Conservation (phyloP, 768 basidiomycete species). For the Rossbeevera mucosa region DNA sequence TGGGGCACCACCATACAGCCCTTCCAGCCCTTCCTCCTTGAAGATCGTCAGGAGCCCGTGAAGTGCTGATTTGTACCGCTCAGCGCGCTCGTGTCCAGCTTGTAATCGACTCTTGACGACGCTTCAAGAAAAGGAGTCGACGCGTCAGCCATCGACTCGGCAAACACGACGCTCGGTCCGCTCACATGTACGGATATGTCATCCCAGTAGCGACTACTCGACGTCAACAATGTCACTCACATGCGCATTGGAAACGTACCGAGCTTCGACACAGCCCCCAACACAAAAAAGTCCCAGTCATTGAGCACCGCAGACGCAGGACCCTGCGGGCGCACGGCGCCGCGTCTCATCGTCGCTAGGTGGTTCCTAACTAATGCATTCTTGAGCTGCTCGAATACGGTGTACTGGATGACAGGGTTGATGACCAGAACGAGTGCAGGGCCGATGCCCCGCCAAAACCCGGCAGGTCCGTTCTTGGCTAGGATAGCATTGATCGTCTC, state of each 20-base stretch:
- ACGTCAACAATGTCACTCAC: neutral
- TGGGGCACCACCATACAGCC: slow-evolving; percentile 81
- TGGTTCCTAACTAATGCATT: slow-evolving; percentile 68
- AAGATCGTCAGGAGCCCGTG: slow-evolving; percentile 78
- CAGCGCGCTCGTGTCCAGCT: slow-evolving; percentile 63
- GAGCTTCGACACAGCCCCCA: slow-evolving; percentile 93
- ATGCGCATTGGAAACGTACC: slow-evolving; percentile 36
- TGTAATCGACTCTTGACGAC: slow-evolving; percentile 79
- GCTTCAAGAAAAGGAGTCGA: slow-evolving; percentile 18
- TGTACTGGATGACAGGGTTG: slow-evolving; percentile 94
- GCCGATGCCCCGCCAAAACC: slow-evolving; percentile 89
- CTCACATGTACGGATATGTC: slow-evolving; percentile 76
- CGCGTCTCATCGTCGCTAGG: slow-evolving; percentile 39
- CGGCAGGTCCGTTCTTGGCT: slow-evolving; percentile 65
- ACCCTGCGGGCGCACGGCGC: slow-evolving; percentile 41
- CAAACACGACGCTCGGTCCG: neutral
- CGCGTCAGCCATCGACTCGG: neutral
- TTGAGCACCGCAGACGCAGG: slow-evolving; percentile 50
- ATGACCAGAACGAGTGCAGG: slow-evolving; percentile 91
- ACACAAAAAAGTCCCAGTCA: slow-evolving; percentile 88
- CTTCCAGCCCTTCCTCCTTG: slow-evolving; percentile 71
- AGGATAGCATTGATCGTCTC: slow-evolving; percentile 68
- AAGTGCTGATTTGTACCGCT: slow-evolving; percentile 69
- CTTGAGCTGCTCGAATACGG: slow-evolving; percentile 92
- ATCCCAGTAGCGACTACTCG: slow-evolving; percentile 44